phyloP scores from a whole-genome alignment of 148 eudicot species.

The Agrostemma githago region DNA sequence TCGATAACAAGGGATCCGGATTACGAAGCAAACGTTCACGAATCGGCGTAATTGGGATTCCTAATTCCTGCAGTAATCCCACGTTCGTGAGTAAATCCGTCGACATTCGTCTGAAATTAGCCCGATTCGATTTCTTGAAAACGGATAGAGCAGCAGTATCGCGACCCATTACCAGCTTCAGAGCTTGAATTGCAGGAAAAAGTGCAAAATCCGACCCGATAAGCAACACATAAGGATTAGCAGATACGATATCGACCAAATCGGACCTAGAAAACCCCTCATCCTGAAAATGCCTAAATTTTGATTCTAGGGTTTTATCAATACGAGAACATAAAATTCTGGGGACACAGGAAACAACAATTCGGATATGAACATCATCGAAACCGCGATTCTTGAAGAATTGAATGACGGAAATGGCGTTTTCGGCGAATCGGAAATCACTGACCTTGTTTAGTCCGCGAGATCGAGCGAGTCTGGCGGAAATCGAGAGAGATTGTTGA shows the following conservation, averaged over 20 bases:
- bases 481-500: slow-evolving; percentile 23
- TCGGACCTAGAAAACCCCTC: slow-evolving; percentile 25
- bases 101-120: too few species aligned
- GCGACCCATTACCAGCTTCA: slow-evolving; percentile 14
- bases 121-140: background rate
- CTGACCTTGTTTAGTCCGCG: background rate
- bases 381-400: slow-evolving; percentile 26
- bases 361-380: slow-evolving; percentile 24
- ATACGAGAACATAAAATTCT: slow-evolving; percentile 17
- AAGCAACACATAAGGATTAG: background rate
- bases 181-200: background rate
- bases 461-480: background rate
- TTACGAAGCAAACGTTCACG: background rate
- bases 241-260: background rate
- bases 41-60: slow-evolving; percentile 16
- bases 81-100: slow-evolving; percentile 11
- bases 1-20: background rate
- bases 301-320: slow-evolving; percentile 34
- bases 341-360: slow-evolving; percentile 19
- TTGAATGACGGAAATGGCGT: slow-evolving; percentile 26
- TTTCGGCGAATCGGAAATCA: slow-evolving; percentile 21
- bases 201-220: background rate
- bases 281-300: slow-evolving; percentile 25
- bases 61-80: slow-evolving; percentile 16
- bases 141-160: slow-evolving; percentile 15